Evolutionary conservation across 169 alveolate genomes (phyloP).

Genomic region (Plasmodium knowlesi): DNA sequence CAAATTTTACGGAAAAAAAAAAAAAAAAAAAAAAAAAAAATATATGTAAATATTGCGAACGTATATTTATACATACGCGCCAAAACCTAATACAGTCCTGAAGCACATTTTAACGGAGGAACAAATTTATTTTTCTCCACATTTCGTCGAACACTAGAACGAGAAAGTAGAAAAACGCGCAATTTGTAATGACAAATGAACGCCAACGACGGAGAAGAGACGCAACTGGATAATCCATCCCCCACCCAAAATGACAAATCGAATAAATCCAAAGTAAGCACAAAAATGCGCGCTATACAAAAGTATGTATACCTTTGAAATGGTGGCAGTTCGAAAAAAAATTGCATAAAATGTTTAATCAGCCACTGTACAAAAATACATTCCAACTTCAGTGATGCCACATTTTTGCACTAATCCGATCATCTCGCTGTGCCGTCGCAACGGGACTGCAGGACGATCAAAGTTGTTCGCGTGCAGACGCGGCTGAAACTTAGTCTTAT

Average conservation of each 20-base stretch:
- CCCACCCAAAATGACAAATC: neutral
- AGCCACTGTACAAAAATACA: neutral
- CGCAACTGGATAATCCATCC: slow-evolving; percentile 1
- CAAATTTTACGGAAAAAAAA: neutral
- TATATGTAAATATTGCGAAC: neutral
- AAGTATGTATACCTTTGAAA: neutral
- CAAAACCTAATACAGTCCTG: neutral
- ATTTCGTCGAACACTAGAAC: neutral
- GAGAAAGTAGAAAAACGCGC: neutral
- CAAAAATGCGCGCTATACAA: neutral
- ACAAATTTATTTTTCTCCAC: neutral
- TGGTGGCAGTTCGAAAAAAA: neutral
- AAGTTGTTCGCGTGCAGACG: neutral
- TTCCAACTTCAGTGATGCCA: neutral
- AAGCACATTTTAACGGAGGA: neutral
- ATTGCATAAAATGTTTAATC: neutral
- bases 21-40: slow-evolving; percentile 4
- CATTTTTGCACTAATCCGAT: neutral
- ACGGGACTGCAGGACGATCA: neutral
- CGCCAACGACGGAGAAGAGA: slow-evolving; percentile 4
- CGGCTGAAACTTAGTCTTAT: neutral
- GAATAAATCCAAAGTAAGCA: neutral
- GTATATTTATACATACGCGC: neutral
- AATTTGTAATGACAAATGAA: neutral
- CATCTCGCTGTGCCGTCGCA: neutral